phyloP scores from a whole-genome alignment of 768 basidiomycete genomes.

The Rhodotorula kratochvilovae region DNA sequence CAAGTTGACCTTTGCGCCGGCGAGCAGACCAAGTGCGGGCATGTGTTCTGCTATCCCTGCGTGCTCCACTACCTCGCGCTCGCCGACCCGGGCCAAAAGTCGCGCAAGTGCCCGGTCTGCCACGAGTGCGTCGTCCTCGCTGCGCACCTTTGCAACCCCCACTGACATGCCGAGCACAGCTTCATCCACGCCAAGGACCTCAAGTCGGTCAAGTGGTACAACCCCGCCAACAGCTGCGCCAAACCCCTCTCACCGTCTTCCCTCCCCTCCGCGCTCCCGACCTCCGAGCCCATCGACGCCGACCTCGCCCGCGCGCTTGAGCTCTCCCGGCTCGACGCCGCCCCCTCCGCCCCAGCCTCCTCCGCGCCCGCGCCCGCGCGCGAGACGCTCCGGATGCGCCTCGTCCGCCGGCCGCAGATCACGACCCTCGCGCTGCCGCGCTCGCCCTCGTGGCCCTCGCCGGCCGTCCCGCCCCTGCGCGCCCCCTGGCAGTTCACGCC shows the following conservation, averaged over 20 bases:
- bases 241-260: constrained; percentile 1
- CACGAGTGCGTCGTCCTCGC: constrained; percentile 56
- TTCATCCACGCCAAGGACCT: constrained; percentile 83
- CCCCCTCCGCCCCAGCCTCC: not conserved
- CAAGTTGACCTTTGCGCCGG: not conserved
- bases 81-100: constrained; percentile 53
- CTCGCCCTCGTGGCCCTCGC: constrained; percentile 88
- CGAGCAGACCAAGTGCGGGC: constrained; percentile 46
- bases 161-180: constrained; percentile 21
- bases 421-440: constrained; percentile 91
- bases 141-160: too few species aligned
- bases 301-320: constrained; percentile 29
- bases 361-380: not conserved
- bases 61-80: constrained; percentile 48
- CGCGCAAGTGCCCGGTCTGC: constrained; percentile 92
- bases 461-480: constrained; percentile 81
- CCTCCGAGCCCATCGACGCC: constrained; percentile 10
- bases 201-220: constrained; percentile 87
- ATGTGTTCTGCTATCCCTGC: constrained; percentile 93
- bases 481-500: constrained; percentile 95
- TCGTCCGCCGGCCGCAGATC: constrained; percentile 88
- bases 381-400: constrained; percentile 66
- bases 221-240: constrained; percentile 50
- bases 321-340: constrained; percentile 18
- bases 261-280: not conserved